Conservation (phyloP, 78 protist species). For the Dictyostelium firmibasis region DNA sequence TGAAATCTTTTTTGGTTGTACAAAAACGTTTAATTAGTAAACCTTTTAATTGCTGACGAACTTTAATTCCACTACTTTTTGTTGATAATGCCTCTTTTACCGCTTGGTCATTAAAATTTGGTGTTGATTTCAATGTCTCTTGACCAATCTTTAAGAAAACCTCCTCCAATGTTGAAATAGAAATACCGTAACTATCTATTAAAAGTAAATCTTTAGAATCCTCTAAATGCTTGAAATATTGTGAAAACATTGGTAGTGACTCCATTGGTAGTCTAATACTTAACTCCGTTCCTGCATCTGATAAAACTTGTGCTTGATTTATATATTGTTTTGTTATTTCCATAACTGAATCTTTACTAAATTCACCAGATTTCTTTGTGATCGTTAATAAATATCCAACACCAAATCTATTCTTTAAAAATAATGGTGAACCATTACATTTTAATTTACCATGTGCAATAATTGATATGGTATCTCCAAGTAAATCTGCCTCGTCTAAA, state of each 20-base stretch:
- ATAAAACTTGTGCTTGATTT: not conserved
- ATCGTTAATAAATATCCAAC: slow-evolving; percentile 89
- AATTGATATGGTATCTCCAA: slow-evolving; percentile 94
- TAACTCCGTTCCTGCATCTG: slow-evolving; percentile 40
- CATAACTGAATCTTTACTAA: not conserved
- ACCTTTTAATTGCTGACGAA: slow-evolving; percentile 43
- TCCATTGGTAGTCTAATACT: slow-evolving; percentile 10
- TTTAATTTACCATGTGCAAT: slow-evolving; percentile 87
- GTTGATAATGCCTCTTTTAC: slow-evolving; percentile 25
- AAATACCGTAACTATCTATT: slow-evolving; percentile 11
- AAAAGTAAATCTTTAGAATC: not conserved
- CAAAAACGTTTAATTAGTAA: slow-evolving; percentile 20
- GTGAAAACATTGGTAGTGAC: not conserved
- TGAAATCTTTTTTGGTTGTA: slow-evolving; percentile 23
- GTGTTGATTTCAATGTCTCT: not conserved
- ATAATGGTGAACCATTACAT: slow-evolving; percentile 84
- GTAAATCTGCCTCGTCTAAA: slow-evolving; percentile 97
- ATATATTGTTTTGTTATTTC: not conserved
- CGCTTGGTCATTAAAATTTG: not conserved
- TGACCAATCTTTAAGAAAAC: slow-evolving; percentile 43
- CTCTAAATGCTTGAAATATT: slow-evolving; percentile 17
- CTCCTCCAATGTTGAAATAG: slow-evolving; percentile 28
- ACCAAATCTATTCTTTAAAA: slow-evolving; percentile 89
- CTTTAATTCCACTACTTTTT: not conserved
- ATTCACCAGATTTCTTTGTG: not conserved